A percentile compares a stretch with the other conserved stretches of the same genome.
Conservation (phyloP, 257 asterid species). For the Solanum etuberosum region DNA sequence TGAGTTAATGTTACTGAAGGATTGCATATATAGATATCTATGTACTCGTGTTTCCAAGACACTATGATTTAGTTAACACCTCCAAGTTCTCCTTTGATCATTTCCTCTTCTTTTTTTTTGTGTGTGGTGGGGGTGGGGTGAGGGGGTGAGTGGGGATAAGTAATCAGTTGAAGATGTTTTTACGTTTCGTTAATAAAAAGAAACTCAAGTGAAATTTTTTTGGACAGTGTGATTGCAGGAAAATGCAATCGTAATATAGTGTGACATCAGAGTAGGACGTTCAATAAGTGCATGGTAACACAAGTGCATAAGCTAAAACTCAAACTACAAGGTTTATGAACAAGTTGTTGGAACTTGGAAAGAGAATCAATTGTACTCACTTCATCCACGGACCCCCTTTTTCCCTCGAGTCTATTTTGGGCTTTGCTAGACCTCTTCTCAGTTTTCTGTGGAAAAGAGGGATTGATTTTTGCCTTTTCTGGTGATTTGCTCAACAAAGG, state of each 20-base stretch:
- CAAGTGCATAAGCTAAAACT: background rate
- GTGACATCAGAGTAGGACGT: background rate
- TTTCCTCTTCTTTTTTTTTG: no score
- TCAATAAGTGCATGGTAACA: background rate
- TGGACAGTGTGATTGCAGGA: background rate
- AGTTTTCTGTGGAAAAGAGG: background rate
- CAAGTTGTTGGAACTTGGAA: background rate
- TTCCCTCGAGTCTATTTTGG: background rate
- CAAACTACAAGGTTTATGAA: background rate
- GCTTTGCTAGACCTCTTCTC: background rate
- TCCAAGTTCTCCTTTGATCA: background rate
- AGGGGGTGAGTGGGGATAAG: background rate
- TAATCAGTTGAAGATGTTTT: background rate
- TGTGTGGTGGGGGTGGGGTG: background rate
- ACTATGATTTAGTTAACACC: background rate
- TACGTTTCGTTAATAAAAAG: background rate
- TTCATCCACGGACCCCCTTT: background rate
- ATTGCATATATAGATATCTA: background rate
- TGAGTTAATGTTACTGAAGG: background rate
- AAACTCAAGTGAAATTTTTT: background rate
- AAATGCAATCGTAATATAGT: background rate
- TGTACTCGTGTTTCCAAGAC: background rate
- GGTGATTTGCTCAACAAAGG: background rate
- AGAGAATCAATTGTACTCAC: background rate
- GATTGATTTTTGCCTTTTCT: background rate